phyloP scores from a whole-genome alignment of 2,329 filamentous ascomycete species.

The Microsporum canis region DNA sequence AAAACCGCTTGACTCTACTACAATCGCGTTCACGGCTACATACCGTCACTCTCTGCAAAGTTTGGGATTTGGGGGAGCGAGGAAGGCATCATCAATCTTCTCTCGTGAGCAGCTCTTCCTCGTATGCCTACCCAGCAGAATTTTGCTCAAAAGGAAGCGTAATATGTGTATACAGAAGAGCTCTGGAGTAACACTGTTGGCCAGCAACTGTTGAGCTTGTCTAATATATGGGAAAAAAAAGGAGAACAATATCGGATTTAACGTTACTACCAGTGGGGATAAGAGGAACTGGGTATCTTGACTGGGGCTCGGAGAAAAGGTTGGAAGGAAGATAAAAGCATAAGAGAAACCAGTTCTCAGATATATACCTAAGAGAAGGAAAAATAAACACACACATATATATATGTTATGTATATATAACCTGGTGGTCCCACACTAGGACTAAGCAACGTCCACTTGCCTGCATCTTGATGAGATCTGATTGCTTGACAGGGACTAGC shows the following conservation, averaged over 20 bases:
- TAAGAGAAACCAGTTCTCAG: background rate
- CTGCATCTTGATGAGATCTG: background rate
- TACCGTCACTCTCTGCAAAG: background rate
- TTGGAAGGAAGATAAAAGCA: background rate
- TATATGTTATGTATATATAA: background rate
- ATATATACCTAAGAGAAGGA: background rate
- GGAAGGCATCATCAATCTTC: background rate
- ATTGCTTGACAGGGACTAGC: background rate
- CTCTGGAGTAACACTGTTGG: background rate
- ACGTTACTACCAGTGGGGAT: background rate
- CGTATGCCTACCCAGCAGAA: background rate
- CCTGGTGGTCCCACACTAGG: background rate
- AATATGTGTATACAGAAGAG: constrained; percentile 28
- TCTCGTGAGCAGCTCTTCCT: background rate
- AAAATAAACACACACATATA: background rate
- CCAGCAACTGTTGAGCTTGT: background rate
- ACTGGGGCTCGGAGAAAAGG: background rate
- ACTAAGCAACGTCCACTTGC: background rate
- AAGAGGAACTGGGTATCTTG: background rate
- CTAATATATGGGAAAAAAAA: background rate
- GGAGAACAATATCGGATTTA: background rate
- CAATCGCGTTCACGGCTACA: background rate
- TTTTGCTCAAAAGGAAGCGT: constrained; percentile 23
- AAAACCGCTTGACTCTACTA: background rate
- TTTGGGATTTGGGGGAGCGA: background rate